A percentile compares a stretch with the other conserved stretches of the same genome.
phyloP scores from a whole-genome alignment of 306 rosid species.

The Elaeagnus macrophylla region DNA sequence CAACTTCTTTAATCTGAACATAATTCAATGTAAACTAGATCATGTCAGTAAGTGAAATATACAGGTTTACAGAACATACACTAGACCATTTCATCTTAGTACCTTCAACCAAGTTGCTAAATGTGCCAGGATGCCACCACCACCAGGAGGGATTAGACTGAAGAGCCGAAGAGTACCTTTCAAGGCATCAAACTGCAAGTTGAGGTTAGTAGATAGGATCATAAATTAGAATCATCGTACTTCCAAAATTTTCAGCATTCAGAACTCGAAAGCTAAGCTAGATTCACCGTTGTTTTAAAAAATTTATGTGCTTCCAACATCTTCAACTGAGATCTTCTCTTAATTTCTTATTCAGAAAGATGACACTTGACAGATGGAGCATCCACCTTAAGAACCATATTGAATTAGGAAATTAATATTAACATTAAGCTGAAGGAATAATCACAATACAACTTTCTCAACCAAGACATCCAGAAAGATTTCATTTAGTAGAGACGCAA shows the following conservation, averaged over 20 bases:
- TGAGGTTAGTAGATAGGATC: conserved; percentile 24
- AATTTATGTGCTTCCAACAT: background rate
- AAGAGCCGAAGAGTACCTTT: conserved; percentile 64
- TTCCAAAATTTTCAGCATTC: conserved; percentile 11
- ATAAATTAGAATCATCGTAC: background rate
- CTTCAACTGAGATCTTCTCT: conserved; percentile 1
- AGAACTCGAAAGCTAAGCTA: conserved; percentile 1
- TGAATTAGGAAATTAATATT: too few relatives aligned
- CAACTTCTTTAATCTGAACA: conserved; percentile 63
- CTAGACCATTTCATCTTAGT: conserved; percentile 7
- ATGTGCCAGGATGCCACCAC: conserved; percentile 66
- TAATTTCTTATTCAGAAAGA: background rate
- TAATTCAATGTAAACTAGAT: conserved; percentile 7
- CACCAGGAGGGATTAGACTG: conserved; percentile 71
- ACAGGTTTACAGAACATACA: too few relatives aligned
- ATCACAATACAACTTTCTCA: too few relatives aligned
- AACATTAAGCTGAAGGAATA: too few relatives aligned
- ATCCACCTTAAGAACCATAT: background rate
- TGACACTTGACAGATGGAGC: background rate
- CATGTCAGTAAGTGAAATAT: too few relatives aligned
- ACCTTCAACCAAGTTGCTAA: conserved; percentile 90
- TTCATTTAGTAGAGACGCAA: too few relatives aligned
- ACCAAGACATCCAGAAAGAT: too few relatives aligned
- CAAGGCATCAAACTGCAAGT: conserved; percentile 65
- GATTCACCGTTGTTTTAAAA: background rate